These are phyloP conservation scores for Batkoa obscura DNA, from an alignment of 371 early-diverging fungal genomes.

Conservation along the genomic window DNA sequence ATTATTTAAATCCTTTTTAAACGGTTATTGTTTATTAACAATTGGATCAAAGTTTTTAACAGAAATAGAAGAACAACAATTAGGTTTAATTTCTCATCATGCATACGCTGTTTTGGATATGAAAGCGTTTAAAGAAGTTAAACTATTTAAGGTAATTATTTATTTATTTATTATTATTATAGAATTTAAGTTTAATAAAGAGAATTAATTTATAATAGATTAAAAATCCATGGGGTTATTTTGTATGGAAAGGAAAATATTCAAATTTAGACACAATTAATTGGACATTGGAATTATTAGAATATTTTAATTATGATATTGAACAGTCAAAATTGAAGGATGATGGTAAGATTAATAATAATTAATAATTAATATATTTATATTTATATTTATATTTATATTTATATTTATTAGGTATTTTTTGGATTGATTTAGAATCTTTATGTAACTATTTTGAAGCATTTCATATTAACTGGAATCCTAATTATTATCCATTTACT, in stretches of 20 bases:
- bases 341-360: slow-evolving; percentile 6
- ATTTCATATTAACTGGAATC: slow-evolving; percentile 78
- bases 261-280: not conserved
- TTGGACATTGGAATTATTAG: not conserved
- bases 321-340: slow-evolving; percentile 10
- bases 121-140: slow-evolving; percentile 10
- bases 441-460: slow-evolving; percentile 52
- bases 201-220: not conserved
- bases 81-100: slow-evolving; percentile 71
- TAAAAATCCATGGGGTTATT: not conserved
- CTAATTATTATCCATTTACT: not conserved
- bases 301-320: not conserved
- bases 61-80: slow-evolving; percentile 21
- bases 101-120: slow-evolving; percentile 69
- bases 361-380: too few relatives aligned
- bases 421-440: slow-evolving; percentile 75
- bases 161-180: not conserved
- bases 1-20: slow-evolving; percentile 38
- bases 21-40: slow-evolving; percentile 41
- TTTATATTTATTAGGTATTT: slow-evolving; percentile 18
- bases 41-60: slow-evolving; percentile 50
- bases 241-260: not conserved
- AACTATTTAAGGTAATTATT: not conserved
- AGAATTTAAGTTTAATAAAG: not conserved
- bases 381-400: too few relatives aligned